These are phyloP conservation scores for Phytophthora meadii DNA, from an alignment of 352 stramenopile genomes.

Conservation along the genomic window DNA sequence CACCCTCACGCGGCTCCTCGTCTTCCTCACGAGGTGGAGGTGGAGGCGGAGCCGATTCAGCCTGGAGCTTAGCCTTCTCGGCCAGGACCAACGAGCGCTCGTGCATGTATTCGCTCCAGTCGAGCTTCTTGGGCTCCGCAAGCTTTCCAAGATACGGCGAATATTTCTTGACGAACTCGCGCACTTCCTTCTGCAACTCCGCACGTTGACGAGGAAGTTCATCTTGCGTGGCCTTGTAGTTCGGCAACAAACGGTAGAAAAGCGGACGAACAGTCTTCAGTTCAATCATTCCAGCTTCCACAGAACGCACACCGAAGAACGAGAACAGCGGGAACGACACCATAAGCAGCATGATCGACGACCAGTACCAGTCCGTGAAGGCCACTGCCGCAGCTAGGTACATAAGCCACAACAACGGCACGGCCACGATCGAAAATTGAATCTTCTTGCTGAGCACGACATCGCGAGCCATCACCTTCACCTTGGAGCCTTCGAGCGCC, in stretches of 20 bases:
- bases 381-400: slow-evolving; percentile 86
- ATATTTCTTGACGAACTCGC: slow-evolving; percentile 83
- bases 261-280: slow-evolving; percentile 85
- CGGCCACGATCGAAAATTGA: slow-evolving; percentile 91
- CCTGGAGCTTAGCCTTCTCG: slow-evolving; percentile 41
- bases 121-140: slow-evolving; percentile 71
- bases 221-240: slow-evolving; percentile 84
- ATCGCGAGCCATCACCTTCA: slow-evolving; percentile 92
- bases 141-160: slow-evolving; percentile 63
- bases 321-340: slow-evolving; percentile 89
- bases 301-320: slow-evolving; percentile 88
- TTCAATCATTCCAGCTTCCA: slow-evolving; percentile 89
- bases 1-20: slow-evolving; percentile 33
- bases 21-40: slow-evolving; percentile 24
- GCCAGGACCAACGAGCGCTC: slow-evolving; percentile 50
- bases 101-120: slow-evolving; percentile 90
- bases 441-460: slow-evolving; percentile 95
- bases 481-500: slow-evolving; percentile 85
- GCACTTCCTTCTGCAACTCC: slow-evolving; percentile 78
- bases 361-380: slow-evolving; percentile 89
- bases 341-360: slow-evolving; percentile 79
- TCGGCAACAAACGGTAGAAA: slow-evolving; percentile 81
- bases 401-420: slow-evolving; percentile 88
- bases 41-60: slow-evolving; percentile 20
- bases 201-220: slow-evolving; percentile 71